Percentiles rank a stretch among this genome's conserved stretches.
phyloP scores from a whole-genome alignment of 768 basidiomycete species.

The Amylocystis lapponica region DNA sequence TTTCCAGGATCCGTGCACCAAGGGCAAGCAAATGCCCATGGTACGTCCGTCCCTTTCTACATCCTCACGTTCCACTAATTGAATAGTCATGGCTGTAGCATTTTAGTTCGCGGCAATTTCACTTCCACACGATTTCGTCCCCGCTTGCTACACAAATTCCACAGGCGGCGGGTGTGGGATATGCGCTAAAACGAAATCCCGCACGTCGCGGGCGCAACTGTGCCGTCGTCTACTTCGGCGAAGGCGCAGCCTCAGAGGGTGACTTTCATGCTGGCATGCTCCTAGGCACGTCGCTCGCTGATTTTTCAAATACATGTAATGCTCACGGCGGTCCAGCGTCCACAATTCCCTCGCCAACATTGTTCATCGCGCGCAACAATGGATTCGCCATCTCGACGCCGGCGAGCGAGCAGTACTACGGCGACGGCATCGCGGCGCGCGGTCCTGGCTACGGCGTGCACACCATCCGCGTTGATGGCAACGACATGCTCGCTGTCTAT shows the following conservation, averaged over 20 bases:
- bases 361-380: constrained; percentile 77
- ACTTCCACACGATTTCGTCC: constrained; percentile 93
- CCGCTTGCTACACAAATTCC: constrained; percentile 93
- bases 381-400: constrained; percentile 96
- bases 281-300: constrained; percentile 28
- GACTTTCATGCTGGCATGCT: constrained; percentile 93
- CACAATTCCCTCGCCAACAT: constrained; percentile 65
- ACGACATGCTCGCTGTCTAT: constrained; percentile 84
- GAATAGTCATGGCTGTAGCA: constrained; percentile 45
- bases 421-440: constrained; percentile 88
- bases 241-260: constrained; percentile 91
- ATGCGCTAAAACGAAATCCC: constrained; percentile 78
- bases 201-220: constrained; percentile 62
- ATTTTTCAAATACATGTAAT: background rate
- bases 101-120: constrained; percentile 76
- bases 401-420: constrained; percentile 80
- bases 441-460: constrained; percentile 92
- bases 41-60: constrained; percentile 42
- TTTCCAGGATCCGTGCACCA: constrained; percentile 69
- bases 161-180: constrained; percentile 90
- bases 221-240: constrained; percentile 88
- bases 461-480: constrained; percentile 90
- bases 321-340: constrained; percentile 38
- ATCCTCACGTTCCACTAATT: background rate
- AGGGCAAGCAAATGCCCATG: constrained; percentile 92